Evolutionary conservation across 345 rosid genomes (phyloP), one percentile per base, ranked within the genome.

Genomic region (Hevea brasiliensis): DNA sequence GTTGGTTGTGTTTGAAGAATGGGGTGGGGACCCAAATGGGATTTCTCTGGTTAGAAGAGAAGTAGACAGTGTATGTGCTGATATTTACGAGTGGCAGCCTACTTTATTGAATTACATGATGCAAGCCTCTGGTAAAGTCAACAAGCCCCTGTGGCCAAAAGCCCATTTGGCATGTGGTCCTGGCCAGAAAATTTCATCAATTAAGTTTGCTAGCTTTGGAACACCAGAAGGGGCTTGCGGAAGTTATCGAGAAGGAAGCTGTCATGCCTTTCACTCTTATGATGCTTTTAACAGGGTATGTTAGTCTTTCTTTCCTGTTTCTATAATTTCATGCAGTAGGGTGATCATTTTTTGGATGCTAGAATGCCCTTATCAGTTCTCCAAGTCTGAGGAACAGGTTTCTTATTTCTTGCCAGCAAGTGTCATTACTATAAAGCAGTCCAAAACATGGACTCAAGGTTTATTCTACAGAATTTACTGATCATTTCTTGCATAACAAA

Each of bases 171-270:
- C 82, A 24, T 96, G 99, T 29, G 97, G 90, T 32, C 81, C 85
- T 3, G 98, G 92, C 44, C 98, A 96, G 79, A 90, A 89, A 77
- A 96, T 96, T n/a, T 85, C 89, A 37, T 77, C 85, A 0, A 88
- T 93, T 27, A 89, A 89, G 91, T 96, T 93, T 77, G 99, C 99
- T 21, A 93, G 98, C 87, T 96, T 96, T 0, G 98, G 99, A 20
- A 92, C 94, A 35, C 98, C 98, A 15, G 85, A 83, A 84, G 99
- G 99, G 11, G 80, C 80, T 68, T 96, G 99, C 21, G 99, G 99
- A 76, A 90, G 85, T 84, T 96, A 87, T 85, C 88, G 79, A 0
- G 80, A 91, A 68, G 97, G 98, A 79, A 78, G 90, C 79, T 96
- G 99, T 67, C 99, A 96, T 0, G 99, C 98, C 21, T 84, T 82